Evolutionary conservation across 768 basidiomycete genomes (phyloP).

Genomic region (Suillus cothurnatus): DNA sequence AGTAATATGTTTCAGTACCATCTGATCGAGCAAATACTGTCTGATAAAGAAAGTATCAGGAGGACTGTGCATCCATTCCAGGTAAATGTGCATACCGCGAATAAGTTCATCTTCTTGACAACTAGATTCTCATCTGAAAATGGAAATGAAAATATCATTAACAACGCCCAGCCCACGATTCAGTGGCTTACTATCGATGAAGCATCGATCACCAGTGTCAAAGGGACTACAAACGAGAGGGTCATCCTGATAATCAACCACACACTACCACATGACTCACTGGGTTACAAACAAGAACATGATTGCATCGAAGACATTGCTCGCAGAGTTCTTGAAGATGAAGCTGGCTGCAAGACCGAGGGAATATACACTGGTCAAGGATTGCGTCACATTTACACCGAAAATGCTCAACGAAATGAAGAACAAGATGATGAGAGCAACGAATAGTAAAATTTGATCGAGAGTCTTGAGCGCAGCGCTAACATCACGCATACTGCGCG

Average conservation of each 20-base stretch:
- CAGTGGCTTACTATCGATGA: conserved; percentile 56
- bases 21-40: conserved; percentile 74
- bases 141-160: not conserved
- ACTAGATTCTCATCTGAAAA: conserved; percentile 61
- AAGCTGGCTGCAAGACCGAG: conserved; percentile 76
- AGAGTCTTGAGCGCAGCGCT: conserved; percentile 66
- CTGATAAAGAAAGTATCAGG: conserved; percentile 26
- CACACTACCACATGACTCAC: conserved; percentile 43
- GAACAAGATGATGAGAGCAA: conserved; percentile 66
- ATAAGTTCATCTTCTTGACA: conserved; percentile 81
- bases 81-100: conserved; percentile 51
- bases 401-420: conserved; percentile 77
- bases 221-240: conserved; percentile 52
- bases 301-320: conserved; percentile 74
- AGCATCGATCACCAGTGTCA: conserved; percentile 82
- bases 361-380: conserved; percentile 73
- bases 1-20: conserved; percentile 81
- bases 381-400: conserved; percentile 63
- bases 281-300: conserved; percentile 85
- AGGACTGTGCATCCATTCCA: not conserved
- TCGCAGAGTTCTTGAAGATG: conserved; percentile 76
- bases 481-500: conserved; percentile 77
- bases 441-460: conserved; percentile 61
- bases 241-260: conserved; percentile 11
- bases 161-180: not conserved